phyloP scores from a whole-genome alignment of 257 asterid genomes.

The Gentiana straminea region DNA sequence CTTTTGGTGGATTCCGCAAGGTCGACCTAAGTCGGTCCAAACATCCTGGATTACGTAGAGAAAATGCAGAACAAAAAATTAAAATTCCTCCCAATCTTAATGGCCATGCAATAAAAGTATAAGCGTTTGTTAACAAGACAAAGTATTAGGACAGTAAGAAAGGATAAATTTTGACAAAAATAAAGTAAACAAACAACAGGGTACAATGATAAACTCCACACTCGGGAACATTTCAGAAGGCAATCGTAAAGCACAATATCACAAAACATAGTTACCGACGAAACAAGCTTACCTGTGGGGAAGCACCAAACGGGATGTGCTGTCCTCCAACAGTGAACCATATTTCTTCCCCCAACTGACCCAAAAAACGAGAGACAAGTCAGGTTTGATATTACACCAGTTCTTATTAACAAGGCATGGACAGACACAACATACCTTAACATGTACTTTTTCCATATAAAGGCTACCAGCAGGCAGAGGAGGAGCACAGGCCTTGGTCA shows the following conservation, averaged over 20 bases:
- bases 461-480: conserved; percentile 70
- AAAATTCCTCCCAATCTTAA: no score
- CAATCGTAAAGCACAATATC: conserved; percentile 1
- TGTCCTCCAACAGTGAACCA: conserved; percentile 75
- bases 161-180: no score
- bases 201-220: no score
- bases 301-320: conserved; percentile 65
- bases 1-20: conserved; percentile 79
- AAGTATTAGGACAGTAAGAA: not conserved
- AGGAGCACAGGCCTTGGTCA: conserved; percentile 70
- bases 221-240: not conserved
- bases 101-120: no score
- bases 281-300: conserved; percentile 53
- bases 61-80: not conserved
- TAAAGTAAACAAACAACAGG: no score
- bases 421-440: conserved; percentile 30
- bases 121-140: no score
- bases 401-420: no score
- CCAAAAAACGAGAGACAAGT: conserved; percentile 5
- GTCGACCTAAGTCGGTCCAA: conserved; percentile 88
- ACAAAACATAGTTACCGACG: not conserved
- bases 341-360: conserved; percentile 62
- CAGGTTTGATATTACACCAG: not conserved
- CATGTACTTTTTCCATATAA: conserved; percentile 84
- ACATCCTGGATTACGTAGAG: conserved; percentile 43